Percentiles rank a stretch among this genome's conserved stretches.
phyloP scores from a whole-genome alignment of 176 grass and related monocot genomes.

The Avena eriantha region DNA sequence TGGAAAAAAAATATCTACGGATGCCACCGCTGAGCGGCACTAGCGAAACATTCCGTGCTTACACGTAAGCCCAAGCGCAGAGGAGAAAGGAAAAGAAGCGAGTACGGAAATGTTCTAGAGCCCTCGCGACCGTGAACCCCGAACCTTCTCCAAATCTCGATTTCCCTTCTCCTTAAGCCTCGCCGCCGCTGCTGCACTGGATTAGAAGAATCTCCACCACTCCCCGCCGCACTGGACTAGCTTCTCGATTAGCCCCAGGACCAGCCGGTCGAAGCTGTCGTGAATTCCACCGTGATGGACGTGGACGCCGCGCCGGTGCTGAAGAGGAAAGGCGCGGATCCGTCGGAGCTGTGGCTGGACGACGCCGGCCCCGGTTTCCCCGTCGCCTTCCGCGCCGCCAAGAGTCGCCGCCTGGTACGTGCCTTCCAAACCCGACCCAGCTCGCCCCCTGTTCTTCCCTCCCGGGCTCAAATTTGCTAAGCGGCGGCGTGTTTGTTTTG shows the following conservation, averaged over 20 bases:
- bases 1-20: not conserved
- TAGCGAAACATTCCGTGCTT: not conserved
- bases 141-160: constrained; percentile 25
- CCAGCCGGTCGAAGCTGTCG: not conserved
- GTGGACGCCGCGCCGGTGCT: constrained; percentile 10
- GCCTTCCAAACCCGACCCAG: not conserved
- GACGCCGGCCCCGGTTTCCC: not conserved
- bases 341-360: constrained; percentile 27
- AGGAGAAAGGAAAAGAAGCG: not conserved
- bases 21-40: not conserved
- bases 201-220: not conserved
- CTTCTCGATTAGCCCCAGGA: not conserved
- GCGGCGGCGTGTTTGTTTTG: not conserved
- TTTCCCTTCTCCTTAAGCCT: not conserved
- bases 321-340: constrained; percentile 35
- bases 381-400: constrained; percentile 28
- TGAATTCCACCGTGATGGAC: not conserved
- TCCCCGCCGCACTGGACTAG: not conserved
- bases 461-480: not conserved
- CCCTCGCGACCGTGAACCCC: not conserved
- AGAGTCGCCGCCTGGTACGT: constrained; percentile 40
- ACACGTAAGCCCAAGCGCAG: not conserved
- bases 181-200: not conserved
- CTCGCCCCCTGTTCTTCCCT: not conserved
- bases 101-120: constrained; percentile 22